Percentiles rank a stretch among this genome's conserved stretches.
Conservation (phyloP, 2,329 filamentous ascomycete species). For the Acephala macrosclerotiorum region DNA sequence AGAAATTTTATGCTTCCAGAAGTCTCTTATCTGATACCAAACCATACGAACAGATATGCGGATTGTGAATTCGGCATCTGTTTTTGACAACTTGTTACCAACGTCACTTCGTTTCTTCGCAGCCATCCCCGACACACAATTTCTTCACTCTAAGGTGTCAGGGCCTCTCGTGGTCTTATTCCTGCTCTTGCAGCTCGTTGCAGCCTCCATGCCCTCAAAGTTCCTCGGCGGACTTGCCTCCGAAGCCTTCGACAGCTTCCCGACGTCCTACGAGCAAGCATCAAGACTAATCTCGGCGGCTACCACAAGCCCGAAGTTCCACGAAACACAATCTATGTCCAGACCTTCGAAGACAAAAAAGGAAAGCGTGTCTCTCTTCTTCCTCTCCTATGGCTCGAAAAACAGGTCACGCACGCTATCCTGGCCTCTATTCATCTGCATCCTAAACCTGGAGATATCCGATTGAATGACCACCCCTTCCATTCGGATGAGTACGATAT, state of each 20-base stretch:
- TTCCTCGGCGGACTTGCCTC: not conserved
- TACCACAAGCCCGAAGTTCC: constrained; percentile 11
- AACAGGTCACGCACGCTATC: constrained; percentile 79
- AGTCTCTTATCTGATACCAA: constrained; percentile 1
- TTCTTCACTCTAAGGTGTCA: too few relatives aligned
- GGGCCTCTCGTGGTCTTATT: not conserved
- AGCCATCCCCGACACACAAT: too few relatives aligned
- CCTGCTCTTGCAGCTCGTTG: not conserved
- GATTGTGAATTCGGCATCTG: not conserved
- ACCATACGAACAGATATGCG: constrained; percentile 5
- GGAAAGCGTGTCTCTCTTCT: constrained; percentile 62
- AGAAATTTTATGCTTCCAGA: constrained; percentile 4
- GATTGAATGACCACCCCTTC: constrained; percentile 41
- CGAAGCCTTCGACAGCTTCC: not conserved
- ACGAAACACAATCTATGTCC: constrained; percentile 62
- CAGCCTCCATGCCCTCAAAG: not conserved
- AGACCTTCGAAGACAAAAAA: constrained; percentile 64
- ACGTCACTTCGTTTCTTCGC: not conserved
- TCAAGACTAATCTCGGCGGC: not conserved
- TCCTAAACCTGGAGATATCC: constrained; percentile 73
- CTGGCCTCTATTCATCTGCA: constrained; percentile 86
- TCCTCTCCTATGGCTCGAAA: constrained; percentile 58
- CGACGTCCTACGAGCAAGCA: not conserved
- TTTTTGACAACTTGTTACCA: not conserved
- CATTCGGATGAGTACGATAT: constrained; percentile 22